A percentile compares a stretch with the other conserved stretches of the same genome.
phyloP scores from a whole-genome alignment of 2,329 filamentous ascomycete species.

The Aspergillus pseudotamarii region DNA sequence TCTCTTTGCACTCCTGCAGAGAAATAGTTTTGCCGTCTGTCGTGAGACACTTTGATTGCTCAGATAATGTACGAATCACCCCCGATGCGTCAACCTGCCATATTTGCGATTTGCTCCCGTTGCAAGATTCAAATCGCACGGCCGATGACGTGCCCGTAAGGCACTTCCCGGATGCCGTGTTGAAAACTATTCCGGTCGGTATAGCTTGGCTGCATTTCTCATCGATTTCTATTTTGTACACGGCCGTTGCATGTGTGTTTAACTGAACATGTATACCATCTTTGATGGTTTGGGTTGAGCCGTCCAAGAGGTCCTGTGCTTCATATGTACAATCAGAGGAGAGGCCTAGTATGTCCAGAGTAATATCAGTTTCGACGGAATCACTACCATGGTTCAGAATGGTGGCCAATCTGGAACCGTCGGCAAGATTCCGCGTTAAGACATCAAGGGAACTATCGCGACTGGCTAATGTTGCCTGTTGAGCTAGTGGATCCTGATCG shows the following conservation, averaged over 20 bases:
- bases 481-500: constrained; percentile 47
- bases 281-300: constrained; percentile 26
- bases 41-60: constrained; percentile 37
- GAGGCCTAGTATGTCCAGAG: constrained; percentile 43
- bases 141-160: constrained; percentile 38
- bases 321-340: constrained; percentile 29
- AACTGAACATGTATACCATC: constrained; percentile 33
- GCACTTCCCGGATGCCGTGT: constrained; percentile 50
- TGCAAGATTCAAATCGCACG: constrained; percentile 42
- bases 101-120: constrained; percentile 45
- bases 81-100: constrained; percentile 44
- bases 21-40: constrained; percentile 18
- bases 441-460: constrained; percentile 50
- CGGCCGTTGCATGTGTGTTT: constrained; percentile 44
- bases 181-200: constrained; percentile 55
- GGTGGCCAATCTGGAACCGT: constrained; percentile 52
- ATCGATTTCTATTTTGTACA: constrained; percentile 47
- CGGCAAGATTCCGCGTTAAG: constrained; percentile 50
- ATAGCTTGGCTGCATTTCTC: constrained; percentile 28
- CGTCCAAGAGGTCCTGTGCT: constrained; percentile 51
- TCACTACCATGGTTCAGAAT: constrained; percentile 48
- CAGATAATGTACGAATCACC: constrained; percentile 43
- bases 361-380: constrained; percentile 33
- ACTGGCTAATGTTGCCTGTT: constrained; percentile 53
- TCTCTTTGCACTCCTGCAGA: constrained; percentile 20